Conservation (phyloP, 2,329 filamentous ascomycete species). For the Phoma sp. region DNA sequence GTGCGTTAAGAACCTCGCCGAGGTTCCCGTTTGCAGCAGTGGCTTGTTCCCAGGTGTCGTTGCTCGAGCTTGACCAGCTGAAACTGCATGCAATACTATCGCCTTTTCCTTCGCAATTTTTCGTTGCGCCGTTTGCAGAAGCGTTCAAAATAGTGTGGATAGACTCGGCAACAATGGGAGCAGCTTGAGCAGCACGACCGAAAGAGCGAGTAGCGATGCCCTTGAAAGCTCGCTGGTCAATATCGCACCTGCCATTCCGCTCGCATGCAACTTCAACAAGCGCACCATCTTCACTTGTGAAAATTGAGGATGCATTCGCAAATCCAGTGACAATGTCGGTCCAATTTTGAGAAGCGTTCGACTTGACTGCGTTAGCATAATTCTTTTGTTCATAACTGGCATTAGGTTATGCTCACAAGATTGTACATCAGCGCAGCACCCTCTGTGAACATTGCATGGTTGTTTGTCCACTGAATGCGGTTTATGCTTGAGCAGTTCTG, state of each 20-base stretch:
- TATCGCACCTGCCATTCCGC: constrained; percentile 61
- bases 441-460: constrained; percentile 57
- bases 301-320: constrained; percentile 38
- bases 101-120: constrained; percentile 19
- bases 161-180: constrained; percentile 25
- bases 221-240: constrained; percentile 73
- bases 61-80: constrained; percentile 16
- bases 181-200: constrained; percentile 31
- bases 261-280: constrained; percentile 76
- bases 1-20: constrained; percentile 27
- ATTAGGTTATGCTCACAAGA: constrained; percentile 42
- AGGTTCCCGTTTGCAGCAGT: constrained; percentile 22
- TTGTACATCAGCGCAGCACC: constrained; percentile 63
- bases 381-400: no score
- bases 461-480: constrained; percentile 60
- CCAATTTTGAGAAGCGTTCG: constrained; percentile 33
- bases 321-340: constrained; percentile 29
- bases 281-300: constrained; percentile 61
- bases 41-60: neutral
- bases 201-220: constrained; percentile 32
- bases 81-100: constrained; percentile 20
- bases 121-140: constrained; percentile 33
- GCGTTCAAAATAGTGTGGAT: constrained; percentile 24
- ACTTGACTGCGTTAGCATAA: constrained; percentile 22
- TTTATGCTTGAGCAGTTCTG: constrained; percentile 58